phyloP scores from a whole-genome alignment of 768 basidiomycete species.

The Agrocybe pediades region DNA sequence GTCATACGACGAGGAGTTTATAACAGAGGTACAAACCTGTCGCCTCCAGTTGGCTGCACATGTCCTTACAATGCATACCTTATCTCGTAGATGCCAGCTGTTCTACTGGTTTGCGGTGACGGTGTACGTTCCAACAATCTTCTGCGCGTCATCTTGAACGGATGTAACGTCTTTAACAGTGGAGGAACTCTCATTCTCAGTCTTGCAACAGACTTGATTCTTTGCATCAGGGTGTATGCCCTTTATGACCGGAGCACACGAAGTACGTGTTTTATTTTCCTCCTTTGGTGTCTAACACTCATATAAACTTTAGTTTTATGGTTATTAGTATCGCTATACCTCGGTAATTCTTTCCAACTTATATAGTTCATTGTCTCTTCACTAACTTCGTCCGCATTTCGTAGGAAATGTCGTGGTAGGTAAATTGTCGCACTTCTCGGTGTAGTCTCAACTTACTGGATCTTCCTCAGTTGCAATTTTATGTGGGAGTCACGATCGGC shows the following conservation, averaged over 20 bases:
- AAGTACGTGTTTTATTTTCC: background rate
- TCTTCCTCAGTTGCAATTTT: background rate
- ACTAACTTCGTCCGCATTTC: background rate
- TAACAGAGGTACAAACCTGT: background rate
- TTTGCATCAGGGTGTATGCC: background rate
- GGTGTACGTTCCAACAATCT: background rate
- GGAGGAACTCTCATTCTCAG: conserved; percentile 1
- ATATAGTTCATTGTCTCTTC: background rate
- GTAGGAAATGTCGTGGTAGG: background rate
- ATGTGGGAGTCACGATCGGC: background rate
- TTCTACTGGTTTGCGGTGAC: conserved; percentile 1
- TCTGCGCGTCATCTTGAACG: background rate
- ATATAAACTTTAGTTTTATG: background rate
- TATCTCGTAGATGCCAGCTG: background rate
- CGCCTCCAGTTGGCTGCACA: too few species aligned
- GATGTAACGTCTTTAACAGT: background rate
- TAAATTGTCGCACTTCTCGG: background rate
- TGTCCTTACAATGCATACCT: too few species aligned
- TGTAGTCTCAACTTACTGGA: background rate
- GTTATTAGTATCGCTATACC: background rate
- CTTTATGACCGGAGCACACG: background rate
- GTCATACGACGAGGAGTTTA: too few species aligned
- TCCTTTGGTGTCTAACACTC: background rate
- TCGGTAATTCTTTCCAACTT: background rate
- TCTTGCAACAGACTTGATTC: background rate